These are phyloP conservation scores for Starmerella stigmatis DNA, from an alignment of 805 yeast species.

Conservation along the genomic window DNA sequence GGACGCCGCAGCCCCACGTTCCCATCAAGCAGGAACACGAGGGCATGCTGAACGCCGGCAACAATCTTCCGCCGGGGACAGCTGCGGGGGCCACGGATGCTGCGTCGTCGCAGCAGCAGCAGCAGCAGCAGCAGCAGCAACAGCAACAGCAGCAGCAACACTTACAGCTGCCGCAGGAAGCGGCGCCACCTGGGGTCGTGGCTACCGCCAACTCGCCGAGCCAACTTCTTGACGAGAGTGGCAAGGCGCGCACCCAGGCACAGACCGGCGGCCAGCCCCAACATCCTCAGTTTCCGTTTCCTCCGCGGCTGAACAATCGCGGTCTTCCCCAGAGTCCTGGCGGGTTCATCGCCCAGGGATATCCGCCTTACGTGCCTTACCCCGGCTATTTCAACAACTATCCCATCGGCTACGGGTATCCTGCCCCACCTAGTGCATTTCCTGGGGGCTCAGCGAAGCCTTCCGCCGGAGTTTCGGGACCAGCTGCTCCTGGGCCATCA, in stretches of 20 bases:
- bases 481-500: neutral
- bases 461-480: neutral
- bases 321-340: constrained; percentile 5
- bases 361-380: constrained; percentile 2
- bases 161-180: neutral
- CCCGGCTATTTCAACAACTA: constrained; percentile 4
- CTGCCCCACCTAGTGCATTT: constrained; percentile 2
- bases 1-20: constrained; percentile 2
- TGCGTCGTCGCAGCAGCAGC: neutral
- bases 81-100: neutral
- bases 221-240: neutral
- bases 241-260: neutral
- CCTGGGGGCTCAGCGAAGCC: constrained; percentile 3
- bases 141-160: neutral
- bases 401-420: constrained; percentile 4
- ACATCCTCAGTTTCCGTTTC: constrained; percentile 3
- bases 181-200: neutral
- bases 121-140: neutral
- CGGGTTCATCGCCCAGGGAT: neutral
- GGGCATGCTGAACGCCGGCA: neutral
- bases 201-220: neutral
- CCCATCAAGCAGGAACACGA: neutral
- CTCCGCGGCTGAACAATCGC: neutral
- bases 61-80: neutral
- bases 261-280: neutral